Conservation (phyloP, 1,284 basidiomycete genomes). For the Malassezia vespertilionis region DNA sequence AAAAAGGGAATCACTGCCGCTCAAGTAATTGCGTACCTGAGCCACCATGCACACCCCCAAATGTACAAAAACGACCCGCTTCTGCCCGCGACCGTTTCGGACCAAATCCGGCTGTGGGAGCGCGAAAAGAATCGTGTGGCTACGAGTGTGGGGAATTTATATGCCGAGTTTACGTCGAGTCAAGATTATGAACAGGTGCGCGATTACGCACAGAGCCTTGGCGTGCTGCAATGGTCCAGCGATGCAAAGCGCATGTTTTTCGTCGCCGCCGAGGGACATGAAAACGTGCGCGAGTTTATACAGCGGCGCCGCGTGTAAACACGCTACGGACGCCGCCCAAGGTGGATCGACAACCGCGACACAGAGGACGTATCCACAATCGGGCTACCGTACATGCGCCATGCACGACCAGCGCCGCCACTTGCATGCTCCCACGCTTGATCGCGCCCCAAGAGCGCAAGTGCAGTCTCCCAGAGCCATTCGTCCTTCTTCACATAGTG, state of each 20-base stretch:
- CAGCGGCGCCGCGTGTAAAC: constrained; percentile 18
- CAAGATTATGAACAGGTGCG: constrained; percentile 77
- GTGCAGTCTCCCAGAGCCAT: constrained; percentile 88
- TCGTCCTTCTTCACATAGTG: constrained; percentile 93
- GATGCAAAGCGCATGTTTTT: constrained; percentile 66
- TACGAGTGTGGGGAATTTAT: constrained; percentile 54
- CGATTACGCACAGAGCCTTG: constrained; percentile 70
- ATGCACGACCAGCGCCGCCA: constrained; percentile 30
- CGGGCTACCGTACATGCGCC: constrained; percentile 38
- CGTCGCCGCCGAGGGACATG: constrained; percentile 60
- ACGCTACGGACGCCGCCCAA: not conserved
- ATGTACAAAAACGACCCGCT: constrained; percentile 90
- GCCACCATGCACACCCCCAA: constrained; percentile 89
- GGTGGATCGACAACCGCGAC: not conserved
- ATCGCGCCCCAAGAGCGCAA: constrained; percentile 69
- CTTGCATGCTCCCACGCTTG: constrained; percentile 51
- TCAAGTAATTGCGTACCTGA: constrained; percentile 91
- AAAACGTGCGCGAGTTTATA: constrained; percentile 33
- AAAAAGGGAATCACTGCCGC: constrained; percentile 89
- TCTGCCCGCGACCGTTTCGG: constrained; percentile 87
- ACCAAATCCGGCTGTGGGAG: constrained; percentile 97
- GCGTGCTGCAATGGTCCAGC: constrained; percentile 69
- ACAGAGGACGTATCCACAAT: constrained; percentile 15
- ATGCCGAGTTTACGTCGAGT: constrained; percentile 72
- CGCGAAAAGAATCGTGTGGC: constrained; percentile 80